phyloP scores from a whole-genome alignment of 2,329 filamentous ascomycete species.

The Mycosphaerelloides madeirae region DNA sequence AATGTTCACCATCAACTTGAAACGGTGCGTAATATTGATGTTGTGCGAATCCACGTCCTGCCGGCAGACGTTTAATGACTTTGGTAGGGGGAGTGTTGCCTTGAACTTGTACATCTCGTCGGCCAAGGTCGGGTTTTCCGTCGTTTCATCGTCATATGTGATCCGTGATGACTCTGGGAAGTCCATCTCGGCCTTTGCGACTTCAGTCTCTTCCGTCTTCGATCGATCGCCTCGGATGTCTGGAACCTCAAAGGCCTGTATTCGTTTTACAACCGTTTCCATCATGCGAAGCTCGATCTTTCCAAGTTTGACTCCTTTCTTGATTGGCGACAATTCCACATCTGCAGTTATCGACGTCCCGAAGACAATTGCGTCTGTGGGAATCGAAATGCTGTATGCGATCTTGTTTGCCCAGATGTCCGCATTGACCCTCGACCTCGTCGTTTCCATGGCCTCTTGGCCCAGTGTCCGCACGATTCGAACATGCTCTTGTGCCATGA shows the following conservation, averaged over 20 bases:
- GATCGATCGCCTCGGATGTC: conserved; percentile 30
- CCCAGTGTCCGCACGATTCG: conserved; percentile 47
- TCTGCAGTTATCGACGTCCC: conserved; percentile 80
- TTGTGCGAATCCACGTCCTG: conserved; percentile 85
- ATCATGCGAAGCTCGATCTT: conserved; percentile 74
- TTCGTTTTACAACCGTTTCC: conserved; percentile 60
- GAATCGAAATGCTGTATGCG: conserved; percentile 88
- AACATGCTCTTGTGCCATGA: conserved; percentile 67
- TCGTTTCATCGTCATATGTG: conserved; percentile 35
- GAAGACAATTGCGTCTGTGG: conserved; percentile 90
- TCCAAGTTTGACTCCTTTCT: conserved; percentile 85
- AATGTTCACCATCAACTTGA: conserved; percentile 84
- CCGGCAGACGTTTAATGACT: conserved; percentile 73
- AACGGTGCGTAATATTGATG: conserved; percentile 88
- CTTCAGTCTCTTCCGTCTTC: conserved; percentile 35
- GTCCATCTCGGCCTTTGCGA: conserved; percentile 36
- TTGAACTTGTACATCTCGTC: conserved; percentile 59
- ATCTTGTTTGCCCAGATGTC: conserved; percentile 98
- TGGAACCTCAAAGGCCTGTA: conserved; percentile 31
- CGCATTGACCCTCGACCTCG: conserved; percentile 58
- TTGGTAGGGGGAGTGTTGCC: conserved; percentile 65
- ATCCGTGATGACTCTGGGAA: conserved; percentile 35
- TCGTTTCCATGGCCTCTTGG: conserved; percentile 65
- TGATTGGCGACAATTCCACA: conserved; percentile 78
- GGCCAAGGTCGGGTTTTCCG: conserved; percentile 35